These are phyloP conservation scores for Acanthamoeba rhysodes DNA, from an alignment of 208 protist species.

Conservation along the genomic window DNA sequence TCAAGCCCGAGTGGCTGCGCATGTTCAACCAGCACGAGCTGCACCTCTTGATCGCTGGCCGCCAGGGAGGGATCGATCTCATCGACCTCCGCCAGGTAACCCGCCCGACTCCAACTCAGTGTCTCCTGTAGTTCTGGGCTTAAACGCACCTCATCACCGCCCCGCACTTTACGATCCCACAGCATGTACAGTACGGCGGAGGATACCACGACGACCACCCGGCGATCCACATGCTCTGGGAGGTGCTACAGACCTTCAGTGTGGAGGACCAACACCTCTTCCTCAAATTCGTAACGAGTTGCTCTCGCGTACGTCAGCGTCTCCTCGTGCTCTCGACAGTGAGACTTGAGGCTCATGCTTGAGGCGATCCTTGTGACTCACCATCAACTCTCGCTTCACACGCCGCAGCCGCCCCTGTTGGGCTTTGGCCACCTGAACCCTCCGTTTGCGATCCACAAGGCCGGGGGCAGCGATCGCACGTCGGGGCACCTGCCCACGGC, in stretches of 20 bases:
- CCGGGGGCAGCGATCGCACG: not conserved
- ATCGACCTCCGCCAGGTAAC: constrained; percentile 90
- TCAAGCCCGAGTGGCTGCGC: constrained; percentile 80
- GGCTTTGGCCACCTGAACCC: constrained; percentile 29
- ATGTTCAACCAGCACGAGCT: constrained; percentile 95
- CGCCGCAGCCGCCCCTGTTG: constrained; percentile 11
- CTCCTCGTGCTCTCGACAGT: not conserved
- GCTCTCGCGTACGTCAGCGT: not conserved
- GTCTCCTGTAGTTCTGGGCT: not conserved
- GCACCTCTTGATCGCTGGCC: constrained; percentile 92
- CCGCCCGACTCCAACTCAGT: not conserved
- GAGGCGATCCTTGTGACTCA: not conserved
- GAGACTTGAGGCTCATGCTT: not conserved
- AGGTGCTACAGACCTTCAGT: constrained; percentile 90
- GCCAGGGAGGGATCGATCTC: constrained; percentile 91
- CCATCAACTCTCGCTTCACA: not conserved
- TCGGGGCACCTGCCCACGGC: constrained; percentile 6
- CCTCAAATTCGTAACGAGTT: constrained; percentile 38
- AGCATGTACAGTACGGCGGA: constrained; percentile 92
- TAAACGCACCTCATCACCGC: not conserved
- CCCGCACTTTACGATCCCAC: not conserved
- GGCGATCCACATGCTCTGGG: constrained; percentile 93
- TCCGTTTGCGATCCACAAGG: constrained; percentile 29
- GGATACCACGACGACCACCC: constrained; percentile 88
- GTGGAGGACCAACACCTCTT: not conserved